Evolutionary conservation across 441 rosid species (phyloP).

Genomic region (Aquilaria agallochum): DNA sequence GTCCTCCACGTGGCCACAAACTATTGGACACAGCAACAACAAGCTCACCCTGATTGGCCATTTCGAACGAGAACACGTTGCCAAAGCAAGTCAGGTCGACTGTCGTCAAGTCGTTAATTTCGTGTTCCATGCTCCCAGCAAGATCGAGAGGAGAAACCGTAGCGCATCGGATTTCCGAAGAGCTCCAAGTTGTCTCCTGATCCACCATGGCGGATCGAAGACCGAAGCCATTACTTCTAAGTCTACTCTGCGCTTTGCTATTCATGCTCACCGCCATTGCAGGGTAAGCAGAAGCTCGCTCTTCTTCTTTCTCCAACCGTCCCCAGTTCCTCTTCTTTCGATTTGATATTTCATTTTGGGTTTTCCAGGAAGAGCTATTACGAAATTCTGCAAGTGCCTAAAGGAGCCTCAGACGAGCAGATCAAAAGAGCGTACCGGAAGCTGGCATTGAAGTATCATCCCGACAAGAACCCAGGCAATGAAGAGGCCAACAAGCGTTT

Average conservation of each 20-base stretch:
- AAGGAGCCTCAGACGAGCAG: conserved; percentile 94
- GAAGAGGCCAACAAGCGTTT: conserved; percentile 88
- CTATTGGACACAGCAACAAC: conserved; percentile 24
- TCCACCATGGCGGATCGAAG: conserved; percentile 51
- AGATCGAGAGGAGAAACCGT: too few relatives aligned
- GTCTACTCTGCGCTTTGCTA: conserved; percentile 37
- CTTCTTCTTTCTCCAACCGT: neutral
- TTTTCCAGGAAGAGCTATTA: conserved; percentile 79
- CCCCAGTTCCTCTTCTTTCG: neutral
- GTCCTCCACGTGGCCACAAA: conserved; percentile 20
- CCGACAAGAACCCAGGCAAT: conserved; percentile 93
- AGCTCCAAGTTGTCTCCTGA: conserved; percentile 45
- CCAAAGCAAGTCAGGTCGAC: conserved; percentile 5
- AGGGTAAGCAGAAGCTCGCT: conserved; percentile 41
- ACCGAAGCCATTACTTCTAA: conserved; percentile 35
- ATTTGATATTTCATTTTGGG: conserved; percentile 3
- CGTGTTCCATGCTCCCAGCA: neutral
- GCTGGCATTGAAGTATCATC: conserved; percentile 94
- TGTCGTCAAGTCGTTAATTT: conserved; percentile 6
- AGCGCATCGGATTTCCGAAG: conserved; percentile 21
- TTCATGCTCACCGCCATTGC: conserved; percentile 40
- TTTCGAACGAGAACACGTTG: conserved; percentile 35
- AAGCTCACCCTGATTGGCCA: conserved; percentile 34
- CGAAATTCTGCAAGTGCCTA: conserved; percentile 82
- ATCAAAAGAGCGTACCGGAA: conserved; percentile 94